A percentile compares a stretch with the other conserved stretches of the same genome.
Conservation (phyloP, 2,329 filamentous ascomycete species). For the Chrysoporthe cubensis region DNA sequence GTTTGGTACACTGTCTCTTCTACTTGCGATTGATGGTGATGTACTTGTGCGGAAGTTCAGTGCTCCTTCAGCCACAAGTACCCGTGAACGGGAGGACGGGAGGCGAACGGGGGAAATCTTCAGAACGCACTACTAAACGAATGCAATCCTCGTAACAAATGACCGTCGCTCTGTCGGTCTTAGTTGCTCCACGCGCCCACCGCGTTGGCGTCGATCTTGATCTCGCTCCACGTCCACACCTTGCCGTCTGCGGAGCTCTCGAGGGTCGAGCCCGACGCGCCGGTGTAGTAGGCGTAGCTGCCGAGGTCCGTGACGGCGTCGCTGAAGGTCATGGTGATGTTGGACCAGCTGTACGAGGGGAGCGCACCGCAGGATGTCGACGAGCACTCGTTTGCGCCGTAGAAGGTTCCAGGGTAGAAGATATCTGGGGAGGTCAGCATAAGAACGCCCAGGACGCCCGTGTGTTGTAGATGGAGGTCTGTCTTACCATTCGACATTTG, state of each 20-base stretch:
- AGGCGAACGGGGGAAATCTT: too few relatives aligned
- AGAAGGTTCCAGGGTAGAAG: slow-evolving; percentile 21
- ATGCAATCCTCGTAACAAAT: too few relatives aligned
- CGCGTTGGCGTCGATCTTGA: not conserved
- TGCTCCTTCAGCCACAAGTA: too few relatives aligned
- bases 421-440: slow-evolving; percentile 16
- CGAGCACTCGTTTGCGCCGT: slow-evolving; percentile 9
- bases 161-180: not conserved
- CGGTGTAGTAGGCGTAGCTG: not conserved
- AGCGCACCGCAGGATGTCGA: not conserved
- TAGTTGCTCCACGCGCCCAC: not conserved
- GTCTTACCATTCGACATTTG: slow-evolving; percentile 21
- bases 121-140: too few relatives aligned
- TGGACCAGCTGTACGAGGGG: too few relatives aligned
- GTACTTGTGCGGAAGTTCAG: too few relatives aligned
- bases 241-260: not conserved
- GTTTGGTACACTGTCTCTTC: too few relatives aligned
- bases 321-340: too few relatives aligned
- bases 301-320: too few relatives aligned
- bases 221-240: slow-evolving; percentile 2
- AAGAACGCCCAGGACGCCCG: not conserved
- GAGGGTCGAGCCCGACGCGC: not conserved
- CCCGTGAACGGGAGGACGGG: too few relatives aligned
- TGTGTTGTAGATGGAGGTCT: not conserved
- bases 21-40: too few relatives aligned